A percentile compares a stretch with the other conserved stretches of the same genome.
phyloP scores from a whole-genome alignment of 176 grass and related monocot species.

The Carex littledalei region DNA sequence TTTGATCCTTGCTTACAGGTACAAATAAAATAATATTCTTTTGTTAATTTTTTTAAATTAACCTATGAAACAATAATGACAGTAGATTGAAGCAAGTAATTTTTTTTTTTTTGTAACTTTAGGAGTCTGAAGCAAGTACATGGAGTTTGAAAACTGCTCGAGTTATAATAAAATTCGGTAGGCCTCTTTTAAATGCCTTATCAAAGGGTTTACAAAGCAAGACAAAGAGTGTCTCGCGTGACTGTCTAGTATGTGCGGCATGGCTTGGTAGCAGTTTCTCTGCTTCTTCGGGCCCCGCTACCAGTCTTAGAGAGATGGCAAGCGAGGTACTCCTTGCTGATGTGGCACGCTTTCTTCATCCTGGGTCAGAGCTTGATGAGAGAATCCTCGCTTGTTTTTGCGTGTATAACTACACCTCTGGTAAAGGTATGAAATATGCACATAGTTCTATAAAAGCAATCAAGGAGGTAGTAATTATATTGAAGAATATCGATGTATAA shows the following conservation, averaged over 20 bases:
- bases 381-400: slow-evolving; percentile 79
- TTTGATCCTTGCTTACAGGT: slow-evolving; percentile 86
- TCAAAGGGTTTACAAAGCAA: slow-evolving; percentile 78
- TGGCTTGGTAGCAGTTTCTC: slow-evolving; percentile 82
- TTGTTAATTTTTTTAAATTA: slow-evolving; percentile 9
- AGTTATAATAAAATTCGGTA: slow-evolving; percentile 44
- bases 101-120: background rate
- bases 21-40: slow-evolving; percentile 10
- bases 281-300: slow-evolving; percentile 32
- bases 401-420: slow-evolving; percentile 87
- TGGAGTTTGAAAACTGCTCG: slow-evolving; percentile 61
- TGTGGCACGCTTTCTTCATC: slow-evolving; percentile 61
- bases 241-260: slow-evolving; percentile 58
- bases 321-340: slow-evolving; percentile 67
- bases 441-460: background rate
- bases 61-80: background rate
- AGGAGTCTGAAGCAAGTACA: slow-evolving; percentile 78
- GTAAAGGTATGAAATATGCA: slow-evolving; percentile 69
- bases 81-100: background rate
- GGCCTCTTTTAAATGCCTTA: slow-evolving; percentile 48
- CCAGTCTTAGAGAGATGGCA: slow-evolving; percentile 53
- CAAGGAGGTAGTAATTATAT: no score
- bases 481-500: background rate
- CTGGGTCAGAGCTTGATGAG: slow-evolving; percentile 75
- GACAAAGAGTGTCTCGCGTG: slow-evolving; percentile 57